A percentile compares a stretch with the other conserved stretches of the same genome.
phyloP scores from a whole-genome alignment of 2,329 filamentous ascomycete species.

The Rhytidhysteron rufulum region DNA sequence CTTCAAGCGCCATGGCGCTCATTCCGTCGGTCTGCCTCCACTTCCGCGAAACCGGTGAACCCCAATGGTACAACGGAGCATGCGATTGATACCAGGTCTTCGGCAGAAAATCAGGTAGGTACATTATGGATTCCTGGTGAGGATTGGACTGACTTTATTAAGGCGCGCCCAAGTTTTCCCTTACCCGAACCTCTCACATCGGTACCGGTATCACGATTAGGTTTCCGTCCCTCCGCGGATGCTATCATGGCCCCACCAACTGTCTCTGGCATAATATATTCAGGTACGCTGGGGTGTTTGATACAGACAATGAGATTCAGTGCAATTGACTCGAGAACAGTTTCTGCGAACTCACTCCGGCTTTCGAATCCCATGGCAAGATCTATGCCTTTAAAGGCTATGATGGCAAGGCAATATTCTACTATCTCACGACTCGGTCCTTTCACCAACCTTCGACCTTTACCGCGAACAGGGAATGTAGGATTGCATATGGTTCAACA shows the following conservation, averaged over 20 bases:
- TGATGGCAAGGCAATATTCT: conserved; percentile 35
- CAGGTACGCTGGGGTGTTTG: conserved; percentile 16
- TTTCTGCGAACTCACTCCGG: conserved; percentile 28
- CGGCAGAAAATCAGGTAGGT: conserved; percentile 6
- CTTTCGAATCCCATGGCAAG: conserved; percentile 32
- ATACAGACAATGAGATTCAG: conserved; percentile 1
- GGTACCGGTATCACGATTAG: conserved; percentile 17
- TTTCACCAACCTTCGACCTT: conserved; percentile 24
- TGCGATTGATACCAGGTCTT: conserved; percentile 4
- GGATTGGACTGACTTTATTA: conserved; percentile 6
- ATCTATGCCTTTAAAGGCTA: conserved; percentile 18
- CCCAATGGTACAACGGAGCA: conserved; percentile 9
- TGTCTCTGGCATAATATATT: conserved; percentile 12
- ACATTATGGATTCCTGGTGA: background rate
- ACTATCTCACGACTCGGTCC: conserved; percentile 33
- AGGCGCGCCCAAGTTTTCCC: conserved; percentile 9
- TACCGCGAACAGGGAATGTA: conserved; percentile 24
- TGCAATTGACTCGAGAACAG: conserved; percentile 12
- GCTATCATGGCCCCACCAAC: conserved; percentile 11
- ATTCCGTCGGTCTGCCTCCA: conserved; percentile 16
- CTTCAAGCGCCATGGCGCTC: conserved; percentile 33
- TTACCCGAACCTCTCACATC: conserved; percentile 22
- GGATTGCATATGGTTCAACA: conserved; percentile 41
- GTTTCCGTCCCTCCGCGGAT: conserved; percentile 9
- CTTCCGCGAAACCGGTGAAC: conserved; percentile 18